Conservation (phyloP, 2,329 filamentous ascomycete species). For the Sporothrix globosa region DNA sequence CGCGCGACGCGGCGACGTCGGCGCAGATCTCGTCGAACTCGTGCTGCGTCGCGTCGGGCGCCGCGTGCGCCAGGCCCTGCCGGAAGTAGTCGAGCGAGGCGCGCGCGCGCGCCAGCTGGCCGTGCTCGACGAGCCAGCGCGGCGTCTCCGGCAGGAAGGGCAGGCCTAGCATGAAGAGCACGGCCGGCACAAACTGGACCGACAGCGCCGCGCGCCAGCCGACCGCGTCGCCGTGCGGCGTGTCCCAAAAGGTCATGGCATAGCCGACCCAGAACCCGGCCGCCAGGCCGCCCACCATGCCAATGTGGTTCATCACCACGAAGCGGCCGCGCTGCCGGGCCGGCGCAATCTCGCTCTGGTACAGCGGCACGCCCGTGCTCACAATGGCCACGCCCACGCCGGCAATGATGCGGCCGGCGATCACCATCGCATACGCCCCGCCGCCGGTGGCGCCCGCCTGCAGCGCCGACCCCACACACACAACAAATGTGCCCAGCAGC, state of each 20-base stretch:
- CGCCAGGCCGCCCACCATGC: slow-evolving; percentile 59
- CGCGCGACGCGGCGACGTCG: slow-evolving; percentile 48
- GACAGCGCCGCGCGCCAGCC: slow-evolving; percentile 60
- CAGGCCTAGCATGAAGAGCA: slow-evolving; percentile 54
- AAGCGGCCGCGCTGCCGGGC: slow-evolving; percentile 57
- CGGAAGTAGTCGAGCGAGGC: slow-evolving; percentile 54
- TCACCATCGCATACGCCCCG: slow-evolving; percentile 52
- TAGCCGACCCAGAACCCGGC: slow-evolving; percentile 62
- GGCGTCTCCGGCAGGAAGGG: slow-evolving; percentile 61
- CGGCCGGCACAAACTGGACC: slow-evolving; percentile 54
- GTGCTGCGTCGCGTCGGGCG: slow-evolving; percentile 44
- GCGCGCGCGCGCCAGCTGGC: slow-evolving; percentile 49
- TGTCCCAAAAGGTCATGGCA: slow-evolving; percentile 57
- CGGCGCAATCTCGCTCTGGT: slow-evolving; percentile 62
- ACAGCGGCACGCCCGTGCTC: slow-evolving; percentile 60
- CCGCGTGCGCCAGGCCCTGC: slow-evolving; percentile 43
- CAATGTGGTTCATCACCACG: slow-evolving; percentile 63
- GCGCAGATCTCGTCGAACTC: slow-evolving; percentile 53
- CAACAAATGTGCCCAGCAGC: slow-evolving; percentile 51
- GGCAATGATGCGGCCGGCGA: slow-evolving; percentile 55
- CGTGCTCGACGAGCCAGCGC: slow-evolving; percentile 61
- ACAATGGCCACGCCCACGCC: slow-evolving; percentile 59
- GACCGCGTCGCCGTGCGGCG: slow-evolving; percentile 48
- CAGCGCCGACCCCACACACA: slow-evolving; percentile 54
- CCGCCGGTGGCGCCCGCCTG: slow-evolving; percentile 51